Evolutionary conservation across 2,329 filamentous ascomycete species (phyloP).

Genomic region (Penicillium italicum): DNA sequence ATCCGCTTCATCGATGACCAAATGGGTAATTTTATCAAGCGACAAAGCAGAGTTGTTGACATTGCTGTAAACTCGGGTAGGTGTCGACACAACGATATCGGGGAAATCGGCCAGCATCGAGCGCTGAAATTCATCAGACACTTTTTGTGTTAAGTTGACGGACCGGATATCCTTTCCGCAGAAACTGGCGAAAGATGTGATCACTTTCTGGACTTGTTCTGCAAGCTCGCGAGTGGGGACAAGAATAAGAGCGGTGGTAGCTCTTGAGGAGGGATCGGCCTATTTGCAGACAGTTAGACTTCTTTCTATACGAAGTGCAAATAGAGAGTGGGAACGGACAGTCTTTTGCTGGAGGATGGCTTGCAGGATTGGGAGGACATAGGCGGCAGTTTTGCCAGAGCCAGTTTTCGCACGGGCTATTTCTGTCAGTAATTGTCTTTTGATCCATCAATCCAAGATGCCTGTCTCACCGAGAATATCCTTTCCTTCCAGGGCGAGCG

Average conservation of each 20-base stretch:
- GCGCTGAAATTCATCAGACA: conserved; percentile 82
- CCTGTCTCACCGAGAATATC: conserved; percentile 65
- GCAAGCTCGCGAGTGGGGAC: conserved; percentile 94
- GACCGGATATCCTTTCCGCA: conserved; percentile 79
- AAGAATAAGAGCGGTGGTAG: conserved; percentile 75
- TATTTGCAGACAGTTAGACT: conserved; percentile 10
- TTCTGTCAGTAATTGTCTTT: conserved; percentile 17
- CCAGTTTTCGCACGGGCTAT: conserved; percentile 86
- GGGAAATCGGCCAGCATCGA: conserved; percentile 81
- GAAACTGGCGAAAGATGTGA: conserved; percentile 73
- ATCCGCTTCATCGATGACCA: conserved; percentile 94
- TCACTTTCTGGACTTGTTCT: conserved; percentile 78
- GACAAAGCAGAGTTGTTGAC: conserved; percentile 69
- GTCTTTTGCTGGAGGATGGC: conserved; percentile 75
- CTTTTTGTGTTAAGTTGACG: conserved; percentile 84
- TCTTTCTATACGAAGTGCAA: background rate
- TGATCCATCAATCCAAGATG: too few species aligned
- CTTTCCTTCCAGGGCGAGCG: conserved; percentile 78
- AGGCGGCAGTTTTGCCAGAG: conserved; percentile 96
- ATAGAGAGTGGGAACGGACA: conserved; percentile 38
- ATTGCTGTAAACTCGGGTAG: conserved; percentile 75
- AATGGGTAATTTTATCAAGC: conserved; percentile 65
- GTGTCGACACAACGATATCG: conserved; percentile 87
- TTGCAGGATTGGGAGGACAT: conserved; percentile 84
- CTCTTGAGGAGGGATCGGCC: conserved; percentile 39